A percentile compares a stretch with the other conserved stretches of the same genome.
phyloP scores from a whole-genome alignment of 2,329 filamentous ascomycete species.

The Clonostachys byssicola region DNA sequence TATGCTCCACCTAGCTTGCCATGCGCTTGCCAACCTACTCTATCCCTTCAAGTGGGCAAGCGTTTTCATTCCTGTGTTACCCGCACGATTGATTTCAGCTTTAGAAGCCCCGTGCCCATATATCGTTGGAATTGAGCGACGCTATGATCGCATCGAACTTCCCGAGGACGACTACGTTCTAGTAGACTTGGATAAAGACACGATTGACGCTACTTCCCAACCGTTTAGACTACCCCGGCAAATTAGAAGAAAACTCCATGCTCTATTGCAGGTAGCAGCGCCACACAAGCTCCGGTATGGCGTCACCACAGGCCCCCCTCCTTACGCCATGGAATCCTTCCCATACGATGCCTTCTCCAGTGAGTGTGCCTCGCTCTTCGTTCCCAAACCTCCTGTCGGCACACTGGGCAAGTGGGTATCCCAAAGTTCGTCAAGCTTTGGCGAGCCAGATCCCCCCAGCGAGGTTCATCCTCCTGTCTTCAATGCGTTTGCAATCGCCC shows the following conservation, averaged over 20 bases:
- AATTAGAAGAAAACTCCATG: constrained; percentile 83
- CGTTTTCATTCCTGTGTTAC: constrained; percentile 89
- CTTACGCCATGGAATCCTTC: constrained; percentile 89
- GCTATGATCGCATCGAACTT: constrained; percentile 80
- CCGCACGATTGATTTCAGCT: constrained; percentile 81
- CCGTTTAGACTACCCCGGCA: constrained; percentile 82
- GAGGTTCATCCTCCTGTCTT: constrained; percentile 65
- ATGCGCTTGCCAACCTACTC: constrained; percentile 78
- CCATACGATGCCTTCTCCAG: constrained; percentile 87
- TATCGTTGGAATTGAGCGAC: constrained; percentile 90
- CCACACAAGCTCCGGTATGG: constrained; percentile 86
- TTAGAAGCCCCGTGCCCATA: constrained; percentile 95
- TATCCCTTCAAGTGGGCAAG: constrained; percentile 93
- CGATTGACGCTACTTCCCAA: constrained; percentile 77
- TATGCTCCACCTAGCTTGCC: constrained; percentile 91
- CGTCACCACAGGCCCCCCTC: constrained; percentile 81
- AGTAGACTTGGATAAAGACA: constrained; percentile 88
- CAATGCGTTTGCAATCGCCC: constrained; percentile 84
- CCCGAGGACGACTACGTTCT: constrained; percentile 95
- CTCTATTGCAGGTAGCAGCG: constrained; percentile 83
- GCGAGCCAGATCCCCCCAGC: constrained; percentile 52
- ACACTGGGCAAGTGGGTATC: constrained; percentile 82
- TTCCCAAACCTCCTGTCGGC: constrained; percentile 62
- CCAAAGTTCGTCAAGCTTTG: constrained; percentile 86
- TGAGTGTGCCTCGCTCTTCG: constrained; percentile 79